Base-by-base conservation (phyloP, 176 grass and related monocot species). In the Rhynchospora breviuscula region DNA sequence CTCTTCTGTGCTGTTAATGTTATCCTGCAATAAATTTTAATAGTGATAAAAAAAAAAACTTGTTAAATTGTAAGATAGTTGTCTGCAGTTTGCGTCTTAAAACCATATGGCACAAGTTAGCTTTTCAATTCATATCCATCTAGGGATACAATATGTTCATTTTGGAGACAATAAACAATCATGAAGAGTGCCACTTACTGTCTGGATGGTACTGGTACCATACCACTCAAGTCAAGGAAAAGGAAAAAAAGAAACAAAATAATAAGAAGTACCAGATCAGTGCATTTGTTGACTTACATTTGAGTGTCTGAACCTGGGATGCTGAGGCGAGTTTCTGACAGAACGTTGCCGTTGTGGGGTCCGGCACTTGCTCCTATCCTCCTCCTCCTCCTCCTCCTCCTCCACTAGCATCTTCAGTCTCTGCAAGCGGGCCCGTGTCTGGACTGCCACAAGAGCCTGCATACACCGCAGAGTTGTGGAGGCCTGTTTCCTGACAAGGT, bases 401-500 rank as follows among this genome's bases (percentile, higher is more conserved):
- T 29, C 26, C n/a, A n/a, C n/a, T 71, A 89, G 80, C 81, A 83
- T 71, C 3, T 84, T 76, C 1, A 87, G 64, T 6, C 89, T 78
- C 81, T 89, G 82, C 19, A 67, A 82, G 10, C 81, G 85, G 22
- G 84, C 84, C 76, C 89, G 80, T 4, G 77, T 60, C 80, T 97
- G 94, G 7, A 85, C 91, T 59, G 83, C 78, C 69, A 90, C 82
- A 63, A 97, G 81, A 64, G 91, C 94, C 63, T 94, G 89, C 86
- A 97, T 89, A 21, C 89, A 89, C 0, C 91, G 91, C 10, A 94
- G 89, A 10, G 94, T 91, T 5, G 48, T 49, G 73, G 78, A 54
- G 8, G 89, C 94, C 83, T 93, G 91, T 48, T 84, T 88, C 46
- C 94, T 63, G 52, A 94, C 94, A 62, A 97, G 63, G n/a, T 87